These are phyloP conservation scores for Angophora floribunda DNA, from an alignment of 345 rosid species.

Conservation along the genomic window DNA sequence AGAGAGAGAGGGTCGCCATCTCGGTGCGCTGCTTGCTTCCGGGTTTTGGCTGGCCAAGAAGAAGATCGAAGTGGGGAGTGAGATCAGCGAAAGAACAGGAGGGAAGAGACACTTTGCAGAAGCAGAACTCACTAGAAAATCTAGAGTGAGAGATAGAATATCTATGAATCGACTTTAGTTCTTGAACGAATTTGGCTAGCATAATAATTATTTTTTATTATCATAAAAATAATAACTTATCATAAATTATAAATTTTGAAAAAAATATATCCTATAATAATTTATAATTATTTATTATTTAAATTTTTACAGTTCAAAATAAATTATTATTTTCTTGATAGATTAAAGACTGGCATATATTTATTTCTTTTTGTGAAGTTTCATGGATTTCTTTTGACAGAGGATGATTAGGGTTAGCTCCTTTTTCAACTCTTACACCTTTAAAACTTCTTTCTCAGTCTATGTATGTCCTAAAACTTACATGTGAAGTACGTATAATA, in stretches of 20 bases:
- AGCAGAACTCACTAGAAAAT: background rate
- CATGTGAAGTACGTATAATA: background rate
- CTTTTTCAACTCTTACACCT: background rate
- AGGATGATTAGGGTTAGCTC: background rate
- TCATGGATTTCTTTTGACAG: background rate
- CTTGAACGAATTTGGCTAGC: too few relatives aligned
- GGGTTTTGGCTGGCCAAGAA: background rate
- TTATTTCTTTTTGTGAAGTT: background rate
- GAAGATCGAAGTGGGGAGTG: background rate
- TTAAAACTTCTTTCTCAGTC: background rate
- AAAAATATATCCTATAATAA: too few relatives aligned
- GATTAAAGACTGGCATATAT: too few relatives aligned
- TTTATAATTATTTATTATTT: too few relatives aligned
- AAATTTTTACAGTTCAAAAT: too few relatives aligned
- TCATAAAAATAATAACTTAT: too few relatives aligned
- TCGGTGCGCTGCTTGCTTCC: background rate
- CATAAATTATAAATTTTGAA: too few relatives aligned
- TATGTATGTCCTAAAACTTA: background rate
- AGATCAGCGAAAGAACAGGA: background rate
- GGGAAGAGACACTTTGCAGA: background rate
- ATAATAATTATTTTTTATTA: too few relatives aligned
- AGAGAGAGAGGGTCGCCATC: background rate
- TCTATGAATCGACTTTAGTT: too few relatives aligned
- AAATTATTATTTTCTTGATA: too few relatives aligned
- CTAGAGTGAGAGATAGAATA: background rate